A percentile compares a stretch with the other conserved stretches of the same genome.
phyloP scores from a whole-genome alignment of 768 basidiomycete species.

The Lactarius tabidus region DNA sequence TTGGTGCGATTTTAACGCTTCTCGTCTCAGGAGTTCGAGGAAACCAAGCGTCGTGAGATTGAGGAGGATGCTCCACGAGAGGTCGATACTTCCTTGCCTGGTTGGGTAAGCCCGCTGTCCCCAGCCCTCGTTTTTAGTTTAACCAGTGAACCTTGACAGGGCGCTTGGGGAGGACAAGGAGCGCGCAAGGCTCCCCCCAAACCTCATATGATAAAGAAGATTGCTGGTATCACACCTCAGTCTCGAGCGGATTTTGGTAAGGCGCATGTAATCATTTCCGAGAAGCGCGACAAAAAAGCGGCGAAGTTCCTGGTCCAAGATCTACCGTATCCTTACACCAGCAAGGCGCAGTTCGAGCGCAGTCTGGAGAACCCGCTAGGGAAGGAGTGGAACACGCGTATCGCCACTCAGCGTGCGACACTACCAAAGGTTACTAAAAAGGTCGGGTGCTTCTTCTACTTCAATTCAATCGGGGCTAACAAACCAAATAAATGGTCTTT shows the following conservation, averaged over 20 bases:
- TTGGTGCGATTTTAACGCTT: slow-evolving; percentile 10
- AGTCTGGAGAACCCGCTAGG: slow-evolving; percentile 79
- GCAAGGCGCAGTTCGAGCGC: slow-evolving; percentile 87
- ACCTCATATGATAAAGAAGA: slow-evolving; percentile 71
- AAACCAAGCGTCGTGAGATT: slow-evolving; percentile 76
- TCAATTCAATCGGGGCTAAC: background rate
- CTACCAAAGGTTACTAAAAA: slow-evolving; percentile 85
- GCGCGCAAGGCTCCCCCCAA: slow-evolving; percentile 55
- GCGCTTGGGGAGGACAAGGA: slow-evolving; percentile 88
- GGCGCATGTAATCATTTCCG: slow-evolving; percentile 90
- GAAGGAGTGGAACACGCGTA: slow-evolving; percentile 89
- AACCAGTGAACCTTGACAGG: slow-evolving; percentile 43
- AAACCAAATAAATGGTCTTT: background rate
- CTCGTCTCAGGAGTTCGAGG: slow-evolving; percentile 69
- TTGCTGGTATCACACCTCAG: slow-evolving; percentile 75
- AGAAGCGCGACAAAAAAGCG: slow-evolving; percentile 93
- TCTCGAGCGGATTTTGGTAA: slow-evolving; percentile 82
- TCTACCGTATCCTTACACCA: slow-evolving; percentile 92
- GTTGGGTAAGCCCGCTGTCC: slow-evolving; percentile 67
- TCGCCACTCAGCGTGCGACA: slow-evolving; percentile 79
- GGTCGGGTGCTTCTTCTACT: slow-evolving; percentile 39
- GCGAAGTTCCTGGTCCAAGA: slow-evolving; percentile 86
- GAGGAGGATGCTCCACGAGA: slow-evolving; percentile 83
- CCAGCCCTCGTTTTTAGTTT: background rate
- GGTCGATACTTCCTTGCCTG: slow-evolving; percentile 86